Conservation (phyloP, 768 basidiomycete genomes). For the Roridomyces roridus region DNA sequence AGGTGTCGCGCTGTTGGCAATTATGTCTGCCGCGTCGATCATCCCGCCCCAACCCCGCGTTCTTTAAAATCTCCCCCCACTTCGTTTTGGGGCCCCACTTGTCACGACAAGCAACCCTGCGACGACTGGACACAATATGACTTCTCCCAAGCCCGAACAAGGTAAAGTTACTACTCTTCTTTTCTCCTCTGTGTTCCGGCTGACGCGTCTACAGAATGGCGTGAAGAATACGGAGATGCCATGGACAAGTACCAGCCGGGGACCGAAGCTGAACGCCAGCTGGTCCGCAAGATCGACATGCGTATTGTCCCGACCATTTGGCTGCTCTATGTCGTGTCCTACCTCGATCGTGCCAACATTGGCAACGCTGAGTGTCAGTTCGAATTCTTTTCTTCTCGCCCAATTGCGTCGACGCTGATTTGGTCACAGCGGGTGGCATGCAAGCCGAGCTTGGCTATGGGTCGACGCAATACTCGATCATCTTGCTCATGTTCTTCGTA, state of each 20-base stretch:
- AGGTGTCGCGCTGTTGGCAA: no score
- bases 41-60: no score
- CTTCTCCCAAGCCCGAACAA: constrained; percentile 5
- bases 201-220: no score
- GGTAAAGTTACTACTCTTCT: no score
- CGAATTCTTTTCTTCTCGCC: not conserved
- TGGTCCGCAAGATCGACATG: constrained; percentile 19
- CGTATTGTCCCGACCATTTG: constrained; percentile 17
- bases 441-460: constrained; percentile 11
- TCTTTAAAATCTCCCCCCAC: no score
- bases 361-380: constrained; percentile 24
- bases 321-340: constrained; percentile 14
- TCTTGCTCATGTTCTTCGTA: constrained; percentile 23
- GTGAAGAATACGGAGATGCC: not conserved
- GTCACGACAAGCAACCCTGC: no score
- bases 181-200: no score
- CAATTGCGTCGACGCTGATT: not conserved
- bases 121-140: no score
- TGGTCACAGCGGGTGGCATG: constrained; percentile 12
- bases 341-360: constrained; percentile 27
- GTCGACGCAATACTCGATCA: constrained; percentile 22
- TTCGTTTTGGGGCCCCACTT: no score
- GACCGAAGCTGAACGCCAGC: not conserved
- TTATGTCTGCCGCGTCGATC: no score
- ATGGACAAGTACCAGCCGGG: constrained; percentile 9